phyloP scores from a whole-genome alignment of 2,329 filamentous ascomycete genomes.

The Aureobasidium mangrovei region DNA sequence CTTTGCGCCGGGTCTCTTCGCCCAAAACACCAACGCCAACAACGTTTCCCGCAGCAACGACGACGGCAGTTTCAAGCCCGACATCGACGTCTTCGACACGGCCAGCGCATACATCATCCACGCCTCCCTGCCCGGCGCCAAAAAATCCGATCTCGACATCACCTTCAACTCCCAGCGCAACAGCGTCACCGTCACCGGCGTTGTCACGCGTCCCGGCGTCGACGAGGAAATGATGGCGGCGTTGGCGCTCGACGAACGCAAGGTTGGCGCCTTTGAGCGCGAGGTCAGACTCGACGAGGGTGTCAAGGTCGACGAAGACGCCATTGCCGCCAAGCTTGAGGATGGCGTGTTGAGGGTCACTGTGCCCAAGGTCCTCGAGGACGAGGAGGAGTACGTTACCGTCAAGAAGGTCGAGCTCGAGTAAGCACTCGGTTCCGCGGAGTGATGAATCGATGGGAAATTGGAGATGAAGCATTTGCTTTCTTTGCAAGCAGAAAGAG shows the following conservation, averaged over 20 bases:
- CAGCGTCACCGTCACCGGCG: constrained; percentile 59
- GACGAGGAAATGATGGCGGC: constrained; percentile 61
- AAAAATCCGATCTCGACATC: constrained; percentile 68
- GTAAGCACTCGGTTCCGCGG: constrained; percentile 22
- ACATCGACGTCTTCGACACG: constrained; percentile 69
- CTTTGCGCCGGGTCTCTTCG: constrained; percentile 26
- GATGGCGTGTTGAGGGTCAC: constrained; percentile 68
- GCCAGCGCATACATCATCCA: constrained; percentile 59
- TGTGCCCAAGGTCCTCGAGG: constrained; percentile 64
- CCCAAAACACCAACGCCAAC: constrained; percentile 22
- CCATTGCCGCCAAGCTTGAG: constrained; percentile 66
- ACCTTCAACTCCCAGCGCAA: constrained; percentile 65
- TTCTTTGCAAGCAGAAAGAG: neutral
- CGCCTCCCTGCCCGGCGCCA: constrained; percentile 64
- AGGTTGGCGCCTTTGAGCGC: constrained; percentile 64
- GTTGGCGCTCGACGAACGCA: constrained; percentile 56
- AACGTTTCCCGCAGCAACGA: constrained; percentile 53
- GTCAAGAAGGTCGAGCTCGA: constrained; percentile 45
- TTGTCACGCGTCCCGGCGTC: constrained; percentile 58
- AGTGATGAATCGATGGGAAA: neutral
- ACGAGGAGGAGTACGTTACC: constrained; percentile 52
- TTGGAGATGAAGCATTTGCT: neutral
- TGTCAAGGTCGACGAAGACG: constrained; percentile 52
- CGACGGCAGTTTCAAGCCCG: constrained; percentile 44
- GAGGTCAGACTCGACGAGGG: constrained; percentile 49